Evolutionary conservation across 2,329 filamentous ascomycete species (phyloP).

Genomic region (Sporothrix pseudoabietina): DNA sequence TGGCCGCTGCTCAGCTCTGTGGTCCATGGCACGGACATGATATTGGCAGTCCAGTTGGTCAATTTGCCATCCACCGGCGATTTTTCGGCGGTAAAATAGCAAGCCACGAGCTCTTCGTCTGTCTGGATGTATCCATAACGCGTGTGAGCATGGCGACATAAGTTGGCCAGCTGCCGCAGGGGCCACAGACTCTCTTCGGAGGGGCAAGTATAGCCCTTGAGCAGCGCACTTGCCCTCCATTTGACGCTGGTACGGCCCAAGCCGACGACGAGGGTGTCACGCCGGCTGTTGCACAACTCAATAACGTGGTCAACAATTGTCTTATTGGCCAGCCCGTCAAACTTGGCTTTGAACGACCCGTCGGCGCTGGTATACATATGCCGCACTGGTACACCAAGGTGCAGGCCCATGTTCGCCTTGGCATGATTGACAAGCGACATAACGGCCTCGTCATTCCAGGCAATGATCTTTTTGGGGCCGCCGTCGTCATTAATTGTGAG

Average conservation of each 20-base stretch:
- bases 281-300: conserved; percentile 7
- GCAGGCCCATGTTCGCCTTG: background rate
- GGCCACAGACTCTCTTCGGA: background rate
- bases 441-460: conserved; percentile 14
- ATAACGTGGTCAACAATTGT: background rate
- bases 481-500: background rate
- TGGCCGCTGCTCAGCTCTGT: conserved; percentile 7
- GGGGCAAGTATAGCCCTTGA: background rate
- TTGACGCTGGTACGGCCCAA: background rate
- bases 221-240: background rate
- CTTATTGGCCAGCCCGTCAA: background rate
- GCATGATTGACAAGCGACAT: background rate
- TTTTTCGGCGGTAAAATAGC: background rate
- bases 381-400: background rate
- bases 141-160: background rate
- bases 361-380: background rate
- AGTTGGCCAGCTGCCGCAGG: conserved; percentile 1
- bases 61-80: background rate
- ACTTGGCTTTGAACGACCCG: background rate
- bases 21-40: conserved; percentile 16
- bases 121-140: conserved; percentile 17
- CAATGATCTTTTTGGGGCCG: background rate
- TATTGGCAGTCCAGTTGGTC: background rate
- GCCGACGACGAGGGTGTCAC: background rate
- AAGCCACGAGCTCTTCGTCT: conserved; percentile 5